These are phyloP conservation scores for Cordyceps javanica DNA, from an alignment of 2,329 filamentous ascomycete species.

Conservation along the genomic window DNA sequence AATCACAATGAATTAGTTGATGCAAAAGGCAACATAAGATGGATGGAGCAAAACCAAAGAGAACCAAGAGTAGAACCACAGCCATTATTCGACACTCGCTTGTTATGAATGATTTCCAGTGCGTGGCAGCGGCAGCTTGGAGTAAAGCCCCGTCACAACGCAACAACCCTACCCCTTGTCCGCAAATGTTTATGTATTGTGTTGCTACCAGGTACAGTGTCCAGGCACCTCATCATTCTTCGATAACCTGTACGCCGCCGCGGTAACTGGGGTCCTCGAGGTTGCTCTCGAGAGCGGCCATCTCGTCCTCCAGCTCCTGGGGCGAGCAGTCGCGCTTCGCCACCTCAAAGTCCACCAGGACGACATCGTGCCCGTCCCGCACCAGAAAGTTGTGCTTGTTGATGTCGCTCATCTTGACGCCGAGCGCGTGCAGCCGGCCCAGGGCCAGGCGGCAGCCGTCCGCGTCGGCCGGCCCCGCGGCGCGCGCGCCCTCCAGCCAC, in stretches of 20 bases:
- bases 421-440: slow-evolving; percentile 23
- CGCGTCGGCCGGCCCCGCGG: slow-evolving; percentile 24
- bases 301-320: slow-evolving; percentile 20
- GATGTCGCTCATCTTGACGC: slow-evolving; percentile 28
- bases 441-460: slow-evolving; percentile 23
- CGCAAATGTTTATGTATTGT: too few species aligned
- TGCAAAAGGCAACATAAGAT: too few species aligned
- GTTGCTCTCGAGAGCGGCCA: slow-evolving; percentile 17
- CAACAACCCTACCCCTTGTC: too few species aligned
- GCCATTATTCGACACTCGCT: too few species aligned
- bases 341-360: slow-evolving; percentile 28
- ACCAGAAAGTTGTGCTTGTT: slow-evolving; percentile 31
- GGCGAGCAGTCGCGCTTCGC: slow-evolving; percentile 19
- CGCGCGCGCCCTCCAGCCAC: slow-evolving; percentile 19
- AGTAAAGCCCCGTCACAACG: too few species aligned
- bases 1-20: too few species aligned
- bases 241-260: background rate
- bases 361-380: slow-evolving; percentile 19
- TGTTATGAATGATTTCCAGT: too few species aligned
- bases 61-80: too few species aligned
- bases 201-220: too few species aligned
- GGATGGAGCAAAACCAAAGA: too few species aligned
- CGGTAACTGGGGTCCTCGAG: slow-evolving; percentile 1
- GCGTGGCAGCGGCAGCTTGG: too few species aligned
- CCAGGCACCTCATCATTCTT: too few species aligned